Base-by-base conservation (phyloP, 2,329 filamentous ascomycete genomes). In the Mycocentrospora acerina region DNA sequence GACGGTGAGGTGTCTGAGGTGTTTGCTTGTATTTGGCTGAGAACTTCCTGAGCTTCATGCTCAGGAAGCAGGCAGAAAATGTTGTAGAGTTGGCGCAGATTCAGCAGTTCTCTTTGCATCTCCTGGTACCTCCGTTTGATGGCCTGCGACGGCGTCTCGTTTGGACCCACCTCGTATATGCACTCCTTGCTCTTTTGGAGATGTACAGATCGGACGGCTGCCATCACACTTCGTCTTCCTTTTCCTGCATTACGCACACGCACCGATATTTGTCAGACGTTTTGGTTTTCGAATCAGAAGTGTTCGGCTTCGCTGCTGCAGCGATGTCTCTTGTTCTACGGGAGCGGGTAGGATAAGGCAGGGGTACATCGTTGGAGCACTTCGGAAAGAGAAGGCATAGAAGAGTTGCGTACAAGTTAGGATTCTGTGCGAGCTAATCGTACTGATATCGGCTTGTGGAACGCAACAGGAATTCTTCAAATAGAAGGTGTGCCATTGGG, bases 121-220 rank as follows among this genome's bases (percentile, higher is more conserved):
- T 64, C 60, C 31, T 64, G 59, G 19, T 64, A 62, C 36, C 62
- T 62, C 11, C 60, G 50, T 40, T 64, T 64, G 55, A 63, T 62
- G 12, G 60, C 60, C 47, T 64, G 60, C 2, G 57, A 62, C 7
- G 60, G 60, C 40, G 60, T 62, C 33, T 64, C 60, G 32, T 64
- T 62, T 15, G 60, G 60, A 2, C 60, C 59, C n/a, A 64, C 43
- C 36, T 64, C 60, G 40, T 62, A 64, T 13, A 62, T 27, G 32
- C 60, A 64, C 16, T 53, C 40, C 2, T 59, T 62, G 15, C 60
- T 57, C 35, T 64, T 64, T 27, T 62, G 60, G n/a, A 40, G 59
- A 64, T 3, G 56, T 57, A 35, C 60, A 64, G 6, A 56, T 24
- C 5, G 60, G 60, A 29, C 60, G 60, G 19, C 28, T 48, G 27